Conservation (phyloP, 495 filamentous ascomycete species). For the Lentithecium fluviatile region DNA sequence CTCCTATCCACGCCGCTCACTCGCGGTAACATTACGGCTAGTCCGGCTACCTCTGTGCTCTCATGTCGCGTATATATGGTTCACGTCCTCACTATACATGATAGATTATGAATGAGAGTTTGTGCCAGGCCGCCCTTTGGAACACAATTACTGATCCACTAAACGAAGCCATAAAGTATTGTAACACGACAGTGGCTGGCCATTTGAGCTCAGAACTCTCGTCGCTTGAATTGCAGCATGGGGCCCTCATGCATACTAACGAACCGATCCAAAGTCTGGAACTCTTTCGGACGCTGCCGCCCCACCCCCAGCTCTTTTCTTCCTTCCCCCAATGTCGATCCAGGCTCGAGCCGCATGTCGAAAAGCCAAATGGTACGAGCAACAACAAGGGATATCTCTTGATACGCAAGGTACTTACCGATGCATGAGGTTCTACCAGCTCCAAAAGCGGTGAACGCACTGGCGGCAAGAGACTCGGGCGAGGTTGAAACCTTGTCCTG, state of each 20-base stretch:
- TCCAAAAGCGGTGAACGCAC: conserved; percentile 22
- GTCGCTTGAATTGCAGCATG: conserved; percentile 51
- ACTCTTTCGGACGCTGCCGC: conserved; percentile 48
- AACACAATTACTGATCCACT: no score
- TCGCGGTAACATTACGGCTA: no score
- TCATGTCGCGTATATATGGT: no score
- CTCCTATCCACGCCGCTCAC: no score
- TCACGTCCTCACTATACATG: no score
- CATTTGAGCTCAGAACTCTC: no score
- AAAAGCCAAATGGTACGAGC: conserved; percentile 12
- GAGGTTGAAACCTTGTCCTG: not conserved
- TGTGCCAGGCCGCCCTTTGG: no score
- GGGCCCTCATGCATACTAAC: conserved; percentile 54
- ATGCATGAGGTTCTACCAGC: conserved; percentile 14
- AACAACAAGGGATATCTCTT: conserved; percentile 15
- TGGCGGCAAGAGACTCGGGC: not conserved
- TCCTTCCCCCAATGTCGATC: conserved; percentile 6
- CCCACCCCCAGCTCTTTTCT: conserved; percentile 45
- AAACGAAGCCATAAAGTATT: no score
- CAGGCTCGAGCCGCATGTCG: conserved; percentile 13
- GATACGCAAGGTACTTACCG: conserved; percentile 22
- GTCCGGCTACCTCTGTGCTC: no score
- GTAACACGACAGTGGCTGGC: no score
- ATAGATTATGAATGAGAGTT: no score
- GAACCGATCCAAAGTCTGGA: conserved; percentile 55